These are phyloP conservation scores for Apiospora malaysiana DNA, from an alignment of 2,329 filamentous ascomycete genomes.

Conservation along the genomic window DNA sequence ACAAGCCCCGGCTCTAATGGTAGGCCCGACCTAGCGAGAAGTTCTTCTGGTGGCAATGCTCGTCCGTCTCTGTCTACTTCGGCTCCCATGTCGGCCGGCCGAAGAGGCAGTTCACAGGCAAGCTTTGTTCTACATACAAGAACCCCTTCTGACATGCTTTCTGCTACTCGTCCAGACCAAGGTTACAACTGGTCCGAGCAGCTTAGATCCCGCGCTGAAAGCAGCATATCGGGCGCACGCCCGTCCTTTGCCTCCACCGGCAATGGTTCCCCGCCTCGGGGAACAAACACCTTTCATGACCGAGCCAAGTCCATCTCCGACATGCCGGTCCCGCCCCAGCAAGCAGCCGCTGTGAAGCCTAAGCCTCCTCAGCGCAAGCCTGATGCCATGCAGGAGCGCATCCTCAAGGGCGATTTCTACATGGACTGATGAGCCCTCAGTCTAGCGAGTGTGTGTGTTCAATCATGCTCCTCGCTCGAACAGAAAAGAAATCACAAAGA, in stretches of 20 bases:
- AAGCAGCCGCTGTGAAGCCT: constrained; percentile 53
- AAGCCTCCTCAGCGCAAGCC: constrained; percentile 67
- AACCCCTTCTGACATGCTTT: constrained; percentile 70
- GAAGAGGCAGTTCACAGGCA: constrained; percentile 55
- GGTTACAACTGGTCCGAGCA: constrained; percentile 98
- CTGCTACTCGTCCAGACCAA: constrained; percentile 74
- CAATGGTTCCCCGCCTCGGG: constrained; percentile 50
- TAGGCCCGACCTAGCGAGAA: constrained; percentile 51
- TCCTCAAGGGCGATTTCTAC: constrained; percentile 96
- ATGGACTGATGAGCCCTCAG: constrained; percentile 72
- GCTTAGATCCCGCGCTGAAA: constrained; percentile 89
- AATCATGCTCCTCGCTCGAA: neutral
- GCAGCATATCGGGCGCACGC: constrained; percentile 66
- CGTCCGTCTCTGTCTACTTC: constrained; percentile 39
- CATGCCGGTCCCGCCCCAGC: constrained; percentile 62
- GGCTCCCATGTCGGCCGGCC: constrained; percentile 39
- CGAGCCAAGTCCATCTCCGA: constrained; percentile 74
- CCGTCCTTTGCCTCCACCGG: constrained; percentile 58
- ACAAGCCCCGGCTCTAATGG: constrained; percentile 68
- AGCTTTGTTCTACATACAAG: constrained; percentile 61
- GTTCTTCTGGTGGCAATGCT: constrained; percentile 35
- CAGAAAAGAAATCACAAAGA: neutral
- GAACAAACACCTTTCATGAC: constrained; percentile 56
- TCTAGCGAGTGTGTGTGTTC: neutral
- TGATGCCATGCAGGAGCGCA: constrained; percentile 95